Evolutionary conservation across 2,329 filamentous ascomycete species (phyloP), one percentile per base, ranked within the genome.

Genomic region (Mycosphaerella arachidis): DNA sequence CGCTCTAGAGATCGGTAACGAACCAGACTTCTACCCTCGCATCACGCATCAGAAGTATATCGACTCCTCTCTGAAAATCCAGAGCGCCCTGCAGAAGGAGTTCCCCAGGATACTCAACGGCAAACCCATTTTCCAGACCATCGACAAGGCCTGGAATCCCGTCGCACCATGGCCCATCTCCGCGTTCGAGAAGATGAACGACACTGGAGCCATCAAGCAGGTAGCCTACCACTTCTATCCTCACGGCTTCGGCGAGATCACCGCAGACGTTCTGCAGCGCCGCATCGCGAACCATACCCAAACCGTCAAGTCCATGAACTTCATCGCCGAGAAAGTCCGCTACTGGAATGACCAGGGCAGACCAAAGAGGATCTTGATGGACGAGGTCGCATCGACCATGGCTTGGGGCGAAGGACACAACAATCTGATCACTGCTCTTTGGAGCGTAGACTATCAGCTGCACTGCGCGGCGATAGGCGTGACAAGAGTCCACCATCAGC

Each of bases 211-310:
- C 1, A 50, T 58, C 45, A 58, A 57, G 18, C 55, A 58, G 30
- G 43, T 54, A 31, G 59, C 55, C n/a, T 61, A 61, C 33, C 59
- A 61, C 53, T 61, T 58, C 48, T 61, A 61, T 45, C 55, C 58
- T 20, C 45, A 52, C 40, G 40, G 40, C 40, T 48, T n/a, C 50
- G 37, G 29, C 51, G 18, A 46, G 6, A 6, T 45, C 31, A 46
- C 18, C 7, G 18, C 29, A 18, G 27, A 31, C 20, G 29, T 50
- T 1, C 45, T 54, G 4, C 54, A 60, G 40, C 35, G 37, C 40
- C 35, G 43, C 13, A 57, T 60, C 48, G 27, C 45, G 7, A 60
- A 60, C 48, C 58, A 60, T 27, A 60, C 54, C 50, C 51, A 55
- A 20, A 52, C 37, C 10, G 57, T 59, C 45, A 12, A 30, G 12